Base-by-base conservation (phyloP, 176 grass and related monocot genomes). In the Phragmites australis region DNA sequence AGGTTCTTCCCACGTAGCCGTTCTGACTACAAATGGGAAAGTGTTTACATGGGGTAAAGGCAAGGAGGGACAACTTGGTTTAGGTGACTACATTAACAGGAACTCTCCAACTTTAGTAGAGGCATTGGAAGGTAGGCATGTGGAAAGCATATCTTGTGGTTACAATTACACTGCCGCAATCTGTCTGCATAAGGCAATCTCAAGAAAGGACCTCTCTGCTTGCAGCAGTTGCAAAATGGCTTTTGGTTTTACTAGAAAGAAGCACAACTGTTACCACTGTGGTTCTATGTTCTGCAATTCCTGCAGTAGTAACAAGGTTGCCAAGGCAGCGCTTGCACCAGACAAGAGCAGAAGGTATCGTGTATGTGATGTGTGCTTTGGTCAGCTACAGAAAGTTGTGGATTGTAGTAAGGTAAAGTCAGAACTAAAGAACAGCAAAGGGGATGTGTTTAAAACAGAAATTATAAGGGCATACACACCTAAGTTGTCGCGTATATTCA, bases 21-120 rank as follows among this genome's bases (percentile, higher is more conserved):
- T 80, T 63, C 59, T 93, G 59, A 94, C 92, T 52, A 81, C 75
- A 51, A 94, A 82, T 11, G 92, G 90, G 72, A 98, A 90, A 82
- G 87, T 98, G 2, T 98, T 92, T 82, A 91, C 92, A 57, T 98
- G 95, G 95, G 95, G 95, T 61, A 98, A 87, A 82, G 95, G 92
- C 52, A 66, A 54, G 9, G 88, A 90, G 54, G 95, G 95, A n/a
- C 95, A 98, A 56, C 87, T 98, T 81, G 95, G 95, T 56, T 87
- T 98, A 65, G 95, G 95, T 47, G 90, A 98, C 61, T 86, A 75
- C 12, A 43, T 60, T 34, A 89, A 94, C 31, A 90, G 87, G 71
- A 91, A 48, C 83, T 81, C 83, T 79, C 95, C 95, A 26, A 80
- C 88, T 69, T 88, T 93, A 65, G 90, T 98, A 59, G 78, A 93